Conservation (phyloP, 108 stramenopile species). For the Cyclostephanos invisitatus region DNA sequence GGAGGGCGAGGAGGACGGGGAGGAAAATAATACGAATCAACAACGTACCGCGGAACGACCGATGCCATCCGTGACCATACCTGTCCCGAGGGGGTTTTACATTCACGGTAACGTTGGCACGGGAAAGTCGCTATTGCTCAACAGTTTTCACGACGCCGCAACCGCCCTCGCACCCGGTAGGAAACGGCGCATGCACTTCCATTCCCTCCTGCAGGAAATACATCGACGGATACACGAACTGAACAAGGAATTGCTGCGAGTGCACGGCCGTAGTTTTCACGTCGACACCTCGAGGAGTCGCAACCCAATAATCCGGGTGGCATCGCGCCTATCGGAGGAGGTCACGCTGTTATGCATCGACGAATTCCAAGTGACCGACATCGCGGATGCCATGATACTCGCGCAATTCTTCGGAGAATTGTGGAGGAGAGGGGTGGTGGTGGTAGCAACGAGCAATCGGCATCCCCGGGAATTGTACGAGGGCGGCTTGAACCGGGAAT, state of each 20-base stretch:
- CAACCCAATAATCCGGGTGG: constrained; percentile 78
- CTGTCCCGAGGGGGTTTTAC: constrained; percentile 84
- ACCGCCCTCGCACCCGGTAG: constrained; percentile 18
- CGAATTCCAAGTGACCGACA: constrained; percentile 99
- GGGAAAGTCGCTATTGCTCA: constrained; percentile 97
- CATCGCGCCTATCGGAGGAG: constrained; percentile 56
- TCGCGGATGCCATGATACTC: constrained; percentile 95
- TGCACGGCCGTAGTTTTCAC: constrained; percentile 65
- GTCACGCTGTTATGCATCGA: constrained; percentile 94
- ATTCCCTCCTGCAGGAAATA: constrained; percentile 92
- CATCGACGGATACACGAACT: constrained; percentile 77
- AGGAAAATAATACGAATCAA: too few relatives aligned
- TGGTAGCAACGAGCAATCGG: constrained; percentile 98
- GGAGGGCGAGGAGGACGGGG: neutral
- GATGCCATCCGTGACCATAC: neutral
- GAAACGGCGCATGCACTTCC: constrained; percentile 92
- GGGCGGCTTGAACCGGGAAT: constrained; percentile 93
- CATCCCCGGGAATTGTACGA: constrained; percentile 92
- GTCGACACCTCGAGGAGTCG: constrained; percentile 55
- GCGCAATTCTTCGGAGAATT: constrained; percentile 77
- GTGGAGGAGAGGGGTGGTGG: constrained; percentile 69
- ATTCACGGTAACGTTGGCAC: constrained; percentile 93
- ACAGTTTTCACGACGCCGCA: constrained; percentile 74
- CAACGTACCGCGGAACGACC: too few relatives aligned
- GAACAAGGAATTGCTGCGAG: constrained; percentile 66